A percentile compares a stretch with the other conserved stretches of the same genome.
Evolutionary conservation across 768 basidiomycete species (phyloP).

Genomic region (Mycena maculata): DNA sequence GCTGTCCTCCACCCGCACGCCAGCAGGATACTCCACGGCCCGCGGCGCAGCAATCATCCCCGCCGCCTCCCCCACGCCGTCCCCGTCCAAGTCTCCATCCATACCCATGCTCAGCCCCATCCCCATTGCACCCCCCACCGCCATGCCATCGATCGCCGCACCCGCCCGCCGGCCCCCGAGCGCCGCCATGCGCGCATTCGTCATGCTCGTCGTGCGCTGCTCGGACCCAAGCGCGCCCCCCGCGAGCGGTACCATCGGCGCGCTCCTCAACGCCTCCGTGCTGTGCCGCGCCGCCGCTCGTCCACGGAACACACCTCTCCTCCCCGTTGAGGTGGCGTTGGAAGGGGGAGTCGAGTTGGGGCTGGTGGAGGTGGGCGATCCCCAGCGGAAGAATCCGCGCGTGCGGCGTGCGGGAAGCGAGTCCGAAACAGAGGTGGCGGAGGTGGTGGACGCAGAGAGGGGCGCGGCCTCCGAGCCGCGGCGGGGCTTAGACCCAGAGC

Average conservation of each 20-base stretch:
- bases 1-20: background rate
- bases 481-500: background rate
- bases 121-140: slow-evolving; percentile 1
- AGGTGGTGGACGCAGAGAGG: background rate
- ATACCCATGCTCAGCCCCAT: background rate
- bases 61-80: slow-evolving; percentile 1
- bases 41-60: slow-evolving; percentile 26
- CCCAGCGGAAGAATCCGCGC: slow-evolving; percentile 19
- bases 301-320: background rate
- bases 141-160: too few species aligned
- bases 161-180: too few species aligned
- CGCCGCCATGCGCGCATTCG: background rate
- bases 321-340: background rate
- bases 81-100: background rate
- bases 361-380: too few species aligned
- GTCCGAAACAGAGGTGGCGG: background rate
- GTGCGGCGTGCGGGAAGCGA: background rate
- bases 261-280: slow-evolving; percentile 18
- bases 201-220: slow-evolving; percentile 26
- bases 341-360: too few species aligned
- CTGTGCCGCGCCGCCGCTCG: slow-evolving; percentile 18
- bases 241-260: slow-evolving; percentile 8
- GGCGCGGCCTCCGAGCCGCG: background rate
- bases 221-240: slow-evolving; percentile 1
- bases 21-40: background rate